Evolutionary conservation across 2,329 filamentous ascomycete genomes (phyloP).

Genomic region (Didymosphaeria variabile): DNA sequence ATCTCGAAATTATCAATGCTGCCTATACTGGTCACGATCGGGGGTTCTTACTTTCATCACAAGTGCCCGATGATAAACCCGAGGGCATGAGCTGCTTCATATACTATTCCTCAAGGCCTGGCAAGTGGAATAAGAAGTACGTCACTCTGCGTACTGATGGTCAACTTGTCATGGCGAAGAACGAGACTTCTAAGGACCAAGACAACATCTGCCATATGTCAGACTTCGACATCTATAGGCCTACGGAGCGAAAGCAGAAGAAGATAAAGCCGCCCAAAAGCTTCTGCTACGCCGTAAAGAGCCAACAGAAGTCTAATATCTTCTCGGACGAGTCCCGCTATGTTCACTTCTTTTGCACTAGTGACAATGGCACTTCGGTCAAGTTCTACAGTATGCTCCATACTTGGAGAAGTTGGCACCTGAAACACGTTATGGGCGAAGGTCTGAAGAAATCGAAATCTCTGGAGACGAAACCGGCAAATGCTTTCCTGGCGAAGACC

Average conservation of each 20-base stretch:
- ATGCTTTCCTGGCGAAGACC: constrained; percentile 25
- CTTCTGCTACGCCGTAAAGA: constrained; percentile 87
- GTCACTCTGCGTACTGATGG: constrained; percentile 78
- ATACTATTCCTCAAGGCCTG: constrained; percentile 80
- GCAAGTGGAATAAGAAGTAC: constrained; percentile 89
- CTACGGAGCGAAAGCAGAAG: constrained; percentile 72
- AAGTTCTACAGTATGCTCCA: constrained; percentile 77
- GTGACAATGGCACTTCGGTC: constrained; percentile 72
- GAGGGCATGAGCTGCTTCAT: constrained; percentile 74
- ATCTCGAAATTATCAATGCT: constrained; percentile 71
- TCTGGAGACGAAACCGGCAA: constrained; percentile 40
- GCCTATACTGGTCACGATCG: constrained; percentile 63
- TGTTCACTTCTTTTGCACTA: constrained; percentile 89
- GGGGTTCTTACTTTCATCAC: constrained; percentile 70
- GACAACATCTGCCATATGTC: constrained; percentile 82
- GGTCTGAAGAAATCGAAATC: constrained; percentile 54
- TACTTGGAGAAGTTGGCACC: constrained; percentile 89
- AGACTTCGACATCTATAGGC: constrained; percentile 90
- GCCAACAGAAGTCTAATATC: constrained; percentile 85
- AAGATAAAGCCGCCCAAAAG: constrained; percentile 86
- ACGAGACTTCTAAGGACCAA: constrained; percentile 71
- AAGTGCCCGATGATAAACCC: constrained; percentile 71
- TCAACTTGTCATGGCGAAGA: constrained; percentile 77
- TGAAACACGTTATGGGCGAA: constrained; percentile 75
- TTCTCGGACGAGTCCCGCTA: constrained; percentile 86